Base-by-base conservation (phyloP, 371 early-diverging fungal genomes). In the Syncephalastrum sp. region DNA sequence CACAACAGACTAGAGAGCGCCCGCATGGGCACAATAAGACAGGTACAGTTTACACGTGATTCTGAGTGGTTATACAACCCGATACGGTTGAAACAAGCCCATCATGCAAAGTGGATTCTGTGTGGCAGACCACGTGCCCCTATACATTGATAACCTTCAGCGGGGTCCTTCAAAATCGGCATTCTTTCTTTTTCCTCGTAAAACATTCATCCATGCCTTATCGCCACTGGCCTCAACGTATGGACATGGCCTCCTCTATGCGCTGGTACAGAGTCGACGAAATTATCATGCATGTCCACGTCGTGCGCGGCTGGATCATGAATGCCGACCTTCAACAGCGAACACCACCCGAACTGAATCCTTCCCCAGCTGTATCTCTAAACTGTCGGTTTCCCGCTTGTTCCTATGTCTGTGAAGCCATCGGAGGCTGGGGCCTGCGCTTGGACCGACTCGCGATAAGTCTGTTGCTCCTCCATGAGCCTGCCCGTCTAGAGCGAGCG, bases 181-280 rank as follows among this genome's bases (percentile, higher is more conserved):
- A 8, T 42, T 42, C 42, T 54, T 21, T 54, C 54, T 54, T 38
- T 54, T 54, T 27, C 27, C 27, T 4, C 43, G n/a, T 54, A 43
- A 2, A 29, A 29, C 1, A 29, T 41, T 25, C 48, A 38, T 3
- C 5, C 13, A 56, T 56, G 56, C 38, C 38, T 3, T 56, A 56
- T 38, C 38, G 14, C 10, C 14, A 57, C 2, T 57, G 57, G 57
- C 38, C 42, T 33, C 5, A 8, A 33, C 42, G 50, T 10, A 16
- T 21, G 13, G 33, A 33, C 0, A 23, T 49, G 6, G 33, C 42
- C 29, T 21, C 21, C n/a, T 7, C 21, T 10, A 17, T 57, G 15
- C 17, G 43, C 17, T 57, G 57, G 57, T 57, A 57, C 49, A 19
- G 29, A 13, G 38, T 51, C 25, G 27, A 19, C 16, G 51, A 51